Evolutionary conservation across 169 alveolate genomes (phyloP), one percentile per base, ranked within the genome.

Genomic region (Toxoplasma gondii): DNA sequence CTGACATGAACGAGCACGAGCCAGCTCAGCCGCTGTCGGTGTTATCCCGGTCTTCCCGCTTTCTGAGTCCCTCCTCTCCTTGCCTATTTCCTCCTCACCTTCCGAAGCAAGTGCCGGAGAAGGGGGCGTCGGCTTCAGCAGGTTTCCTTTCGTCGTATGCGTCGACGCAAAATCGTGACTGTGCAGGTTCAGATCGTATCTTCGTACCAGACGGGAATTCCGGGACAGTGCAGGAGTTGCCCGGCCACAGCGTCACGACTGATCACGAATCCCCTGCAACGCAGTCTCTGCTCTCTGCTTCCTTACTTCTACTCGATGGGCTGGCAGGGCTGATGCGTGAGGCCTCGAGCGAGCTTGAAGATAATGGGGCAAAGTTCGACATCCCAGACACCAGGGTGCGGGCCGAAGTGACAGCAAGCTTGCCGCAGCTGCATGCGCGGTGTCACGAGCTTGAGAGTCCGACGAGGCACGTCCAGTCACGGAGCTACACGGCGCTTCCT

Each of bases 401-500:
- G 87, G 45, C 53, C 39, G 87, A 34, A 34, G 17, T 39, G 87
- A 53, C 27, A 12, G 5, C 29, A 16, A 44, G 45, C 9, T 22
- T 78, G 53, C 31, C 45, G 31, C 53, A 19, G 45, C 24, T 19
- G 87, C 45, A 38, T 34, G 87, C 29, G 34, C 43, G 29, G 87
- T 53, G 31, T 22, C 44, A 41, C 31, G 87, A 22, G 24, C 41
- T 39, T 22, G 45, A 34, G 12, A 12, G 34, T 39, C 16, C 53
- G 34, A 19, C 45, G 34, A 19, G 87, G 53, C 87, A 27, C 17
- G 45, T 12, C 22, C 87, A 78, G 53, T 78, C 87, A 22, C 43
- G 87, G 44, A 78, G 87, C 45, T 78, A 78, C 87, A 78, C 87
- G 45, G 87, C 87, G 17, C 45, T 78, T 22, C 87, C 87, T 4